Conservation (phyloP, 2,329 filamentous ascomycete genomes). For the Ophiostoma populinum region DNA sequence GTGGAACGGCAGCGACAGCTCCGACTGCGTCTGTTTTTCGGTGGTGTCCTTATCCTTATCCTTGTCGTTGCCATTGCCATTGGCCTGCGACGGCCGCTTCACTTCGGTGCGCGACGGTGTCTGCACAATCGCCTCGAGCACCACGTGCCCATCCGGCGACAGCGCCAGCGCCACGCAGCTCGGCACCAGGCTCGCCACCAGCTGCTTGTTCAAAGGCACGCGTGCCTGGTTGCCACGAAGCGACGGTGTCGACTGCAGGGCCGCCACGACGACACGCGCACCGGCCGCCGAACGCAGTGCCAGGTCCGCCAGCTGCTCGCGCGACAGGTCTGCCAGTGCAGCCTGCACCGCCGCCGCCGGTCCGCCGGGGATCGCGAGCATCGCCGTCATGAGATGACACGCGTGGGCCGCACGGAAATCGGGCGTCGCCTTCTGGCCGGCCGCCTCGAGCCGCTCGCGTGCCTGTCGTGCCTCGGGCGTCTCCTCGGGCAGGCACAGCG, state of each 20-base stretch:
- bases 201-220: slow-evolving; percentile 32
- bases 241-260: slow-evolving; percentile 28
- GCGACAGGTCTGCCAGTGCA: slow-evolving; percentile 43
- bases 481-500: slow-evolving; percentile 29
- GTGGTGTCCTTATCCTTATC: neutral
- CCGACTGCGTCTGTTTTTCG: slow-evolving; percentile 21
- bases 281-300: slow-evolving; percentile 37
- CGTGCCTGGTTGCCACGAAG: slow-evolving; percentile 11
- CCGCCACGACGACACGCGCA: slow-evolving; percentile 31
- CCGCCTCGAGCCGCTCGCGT: too few species aligned
- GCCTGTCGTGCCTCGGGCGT: too few species aligned
- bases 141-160: slow-evolving; percentile 33
- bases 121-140: slow-evolving; percentile 30
- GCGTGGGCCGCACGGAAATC: slow-evolving; percentile 46
- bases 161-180: slow-evolving; percentile 28
- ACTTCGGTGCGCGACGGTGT: slow-evolving; percentile 25
- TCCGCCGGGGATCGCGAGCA: slow-evolving; percentile 57
- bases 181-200: slow-evolving; percentile 30
- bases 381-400: slow-evolving; percentile 61
- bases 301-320: slow-evolving; percentile 42
- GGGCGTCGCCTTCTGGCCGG: slow-evolving; percentile 23
- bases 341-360: slow-evolving; percentile 56
- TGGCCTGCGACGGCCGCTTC: neutral
- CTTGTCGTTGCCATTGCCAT: neutral
- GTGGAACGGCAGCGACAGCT: slow-evolving; percentile 30